These are phyloP conservation scores for Aspergillus egyptiacus DNA, from an alignment of 495 filamentous ascomycete species.

Conservation along the genomic window DNA sequence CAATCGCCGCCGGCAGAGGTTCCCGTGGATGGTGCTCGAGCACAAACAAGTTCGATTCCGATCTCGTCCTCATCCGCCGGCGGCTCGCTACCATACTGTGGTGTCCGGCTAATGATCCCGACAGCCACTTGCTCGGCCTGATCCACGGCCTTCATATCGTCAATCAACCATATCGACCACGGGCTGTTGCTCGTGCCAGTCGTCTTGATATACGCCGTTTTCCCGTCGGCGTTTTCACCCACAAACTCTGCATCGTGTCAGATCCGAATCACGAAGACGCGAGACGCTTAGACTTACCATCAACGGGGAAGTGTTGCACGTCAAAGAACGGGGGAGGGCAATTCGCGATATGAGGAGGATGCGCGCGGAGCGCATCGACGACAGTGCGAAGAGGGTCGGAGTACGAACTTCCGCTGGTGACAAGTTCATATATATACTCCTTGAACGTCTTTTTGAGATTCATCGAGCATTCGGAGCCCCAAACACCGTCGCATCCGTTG, in stretches of 20 bases:
- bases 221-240: conserved; percentile 25
- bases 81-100: conserved; percentile 25
- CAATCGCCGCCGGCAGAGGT: conserved; percentile 11
- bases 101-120: conserved; percentile 36
- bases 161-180: conserved; percentile 39
- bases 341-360: conserved; percentile 19
- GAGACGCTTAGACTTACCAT: conserved; percentile 31
- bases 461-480: conserved; percentile 31
- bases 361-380: conserved; percentile 25
- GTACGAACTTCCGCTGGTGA: conserved; percentile 26
- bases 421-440: conserved; percentile 25
- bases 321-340: conserved; percentile 35
- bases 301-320: conserved; percentile 31
- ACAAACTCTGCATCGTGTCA: conserved; percentile 27
- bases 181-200: conserved; percentile 27
- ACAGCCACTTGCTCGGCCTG: conserved; percentile 40
- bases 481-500: conserved; percentile 41
- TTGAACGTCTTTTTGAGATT: conserved; percentile 30
- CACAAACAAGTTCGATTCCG: conserved; percentile 36
- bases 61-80: conserved; percentile 29
- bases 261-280: neutral
- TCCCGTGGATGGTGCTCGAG: conserved; percentile 28
- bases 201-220: conserved; percentile 26
- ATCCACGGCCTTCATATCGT: conserved; percentile 30
- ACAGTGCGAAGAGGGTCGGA: conserved; percentile 28